Conservation (phyloP, 2,329 filamentous ascomycete species). For the Cordyceps pruinosa region DNA sequence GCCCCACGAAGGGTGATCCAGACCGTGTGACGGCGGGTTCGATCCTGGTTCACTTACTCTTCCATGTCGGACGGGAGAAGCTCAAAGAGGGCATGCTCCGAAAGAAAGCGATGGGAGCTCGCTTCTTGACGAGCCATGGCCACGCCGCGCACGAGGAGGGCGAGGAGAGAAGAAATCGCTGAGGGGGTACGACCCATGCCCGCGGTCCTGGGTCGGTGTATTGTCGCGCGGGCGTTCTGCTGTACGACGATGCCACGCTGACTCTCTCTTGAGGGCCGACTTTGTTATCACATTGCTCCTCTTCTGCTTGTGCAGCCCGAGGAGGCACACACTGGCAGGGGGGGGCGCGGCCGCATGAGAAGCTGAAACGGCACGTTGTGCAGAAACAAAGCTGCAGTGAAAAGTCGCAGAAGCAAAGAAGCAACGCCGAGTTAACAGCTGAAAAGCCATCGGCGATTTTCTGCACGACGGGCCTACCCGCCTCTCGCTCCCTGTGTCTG, state of each 20-base stretch:
- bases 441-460: no score
- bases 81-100: not conserved
- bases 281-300: no score
- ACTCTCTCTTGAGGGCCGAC: no score
- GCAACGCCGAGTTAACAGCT: no score
- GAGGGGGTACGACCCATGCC: not conserved
- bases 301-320: not conserved
- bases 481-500: no score
- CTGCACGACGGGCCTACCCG: no score
- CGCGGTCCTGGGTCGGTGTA: slow-evolving; percentile 9
- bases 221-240: not conserved
- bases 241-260: not conserved
- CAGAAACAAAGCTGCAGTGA: no score
- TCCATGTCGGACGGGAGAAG: not conserved
- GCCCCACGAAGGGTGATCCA: not conserved
- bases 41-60: not conserved
- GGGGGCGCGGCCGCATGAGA: not conserved
- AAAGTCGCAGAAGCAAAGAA: not conserved
- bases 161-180: not conserved
- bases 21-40: not conserved
- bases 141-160: not conserved
- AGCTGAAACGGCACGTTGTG: not conserved
- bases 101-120: not conserved
- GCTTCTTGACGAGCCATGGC: not conserved
- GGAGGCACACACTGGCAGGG: no score